phyloP scores from a whole-genome alignment of 2,329 filamentous ascomycete genomes.

The Parasarocladium wereldwijsianum region DNA sequence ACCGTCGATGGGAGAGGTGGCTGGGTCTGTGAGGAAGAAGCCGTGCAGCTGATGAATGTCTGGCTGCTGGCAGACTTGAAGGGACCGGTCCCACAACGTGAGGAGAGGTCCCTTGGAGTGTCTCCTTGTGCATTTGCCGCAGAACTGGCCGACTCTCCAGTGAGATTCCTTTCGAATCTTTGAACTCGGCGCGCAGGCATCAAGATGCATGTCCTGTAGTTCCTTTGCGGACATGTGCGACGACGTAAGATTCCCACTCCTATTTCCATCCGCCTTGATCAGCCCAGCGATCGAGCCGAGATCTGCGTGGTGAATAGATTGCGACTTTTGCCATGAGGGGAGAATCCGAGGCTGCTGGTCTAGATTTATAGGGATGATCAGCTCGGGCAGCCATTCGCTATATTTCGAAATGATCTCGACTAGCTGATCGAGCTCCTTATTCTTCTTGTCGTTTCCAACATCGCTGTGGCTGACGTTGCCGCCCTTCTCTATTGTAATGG shows the following conservation, averaged over 20 bases:
- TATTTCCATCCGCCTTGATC: constrained; percentile 5
- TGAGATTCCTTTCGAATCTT: constrained; percentile 40
- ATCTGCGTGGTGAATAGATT: constrained; percentile 8
- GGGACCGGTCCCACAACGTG: constrained; percentile 46
- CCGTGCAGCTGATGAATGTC: constrained; percentile 62
- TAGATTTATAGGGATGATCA: constrained; percentile 75
- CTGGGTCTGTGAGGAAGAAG: constrained; percentile 52
- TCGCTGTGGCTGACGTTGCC: constrained; percentile 39
- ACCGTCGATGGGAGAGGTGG: constrained; percentile 44
- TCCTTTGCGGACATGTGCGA: constrained; percentile 12
- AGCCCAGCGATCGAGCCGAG: constrained; percentile 14
- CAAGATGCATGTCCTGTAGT: constrained; percentile 26
- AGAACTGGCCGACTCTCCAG: constrained; percentile 52
- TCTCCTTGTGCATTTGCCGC: constrained; percentile 43
- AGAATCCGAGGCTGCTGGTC: constrained; percentile 26
- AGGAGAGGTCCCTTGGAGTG: constrained; percentile 57
- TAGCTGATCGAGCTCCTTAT: constrained; percentile 25
- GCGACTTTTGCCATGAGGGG: constrained; percentile 45
- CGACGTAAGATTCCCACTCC: background rate
- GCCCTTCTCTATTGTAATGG: constrained; percentile 41
- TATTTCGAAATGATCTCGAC: constrained; percentile 59
- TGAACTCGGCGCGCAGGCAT: constrained; percentile 49
- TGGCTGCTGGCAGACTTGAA: constrained; percentile 61
- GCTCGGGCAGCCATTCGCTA: constrained; percentile 58
- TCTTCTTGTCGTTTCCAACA: constrained; percentile 16